Evolutionary conservation across 2,329 filamentous ascomycete genomes (phyloP).

Genomic region (Talaromyces verruculosus): DNA sequence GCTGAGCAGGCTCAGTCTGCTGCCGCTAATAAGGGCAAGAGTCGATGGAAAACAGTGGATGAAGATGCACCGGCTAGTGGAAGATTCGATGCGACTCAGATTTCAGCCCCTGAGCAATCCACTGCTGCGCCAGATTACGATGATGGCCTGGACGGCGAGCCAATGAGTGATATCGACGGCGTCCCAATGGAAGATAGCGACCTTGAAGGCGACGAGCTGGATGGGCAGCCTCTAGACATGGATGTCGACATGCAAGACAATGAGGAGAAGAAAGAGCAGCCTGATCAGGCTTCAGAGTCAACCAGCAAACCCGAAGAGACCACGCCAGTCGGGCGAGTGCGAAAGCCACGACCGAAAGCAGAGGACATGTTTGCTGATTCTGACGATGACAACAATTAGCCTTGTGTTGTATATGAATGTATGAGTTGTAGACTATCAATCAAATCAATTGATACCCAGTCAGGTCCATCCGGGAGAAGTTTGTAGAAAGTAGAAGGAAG

Average conservation of each 20-base stretch:
- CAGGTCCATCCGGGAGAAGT: neutral
- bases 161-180: conserved; percentile 50
- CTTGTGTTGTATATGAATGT: neutral
- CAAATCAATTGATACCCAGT: neutral
- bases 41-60: conserved; percentile 49
- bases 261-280: conserved; percentile 25
- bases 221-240: conserved; percentile 38
- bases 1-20: conserved; percentile 39
- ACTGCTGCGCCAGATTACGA: conserved; percentile 28
- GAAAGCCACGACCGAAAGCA: conserved; percentile 67
- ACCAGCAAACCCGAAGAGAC: conserved; percentile 10
- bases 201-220: conserved; percentile 52
- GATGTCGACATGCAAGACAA: conserved; percentile 26
- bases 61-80: conserved; percentile 38
- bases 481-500: neutral
- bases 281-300: conserved; percentile 27
- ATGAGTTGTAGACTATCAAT: neutral
- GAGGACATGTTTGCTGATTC: conserved; percentile 87
- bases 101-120: conserved; percentile 34
- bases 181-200: conserved; percentile 51
- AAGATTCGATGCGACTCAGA: conserved; percentile 32
- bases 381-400: conserved; percentile 50
- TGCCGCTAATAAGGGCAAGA: conserved; percentile 44
- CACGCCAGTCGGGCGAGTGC: conserved; percentile 29
- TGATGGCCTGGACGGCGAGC: conserved; percentile 47